A percentile compares a stretch with the other conserved stretches of the same genome.
Evolutionary conservation across 768 basidiomycete species (phyloP).

Genomic region (Mrakia hoshinonis): DNA sequence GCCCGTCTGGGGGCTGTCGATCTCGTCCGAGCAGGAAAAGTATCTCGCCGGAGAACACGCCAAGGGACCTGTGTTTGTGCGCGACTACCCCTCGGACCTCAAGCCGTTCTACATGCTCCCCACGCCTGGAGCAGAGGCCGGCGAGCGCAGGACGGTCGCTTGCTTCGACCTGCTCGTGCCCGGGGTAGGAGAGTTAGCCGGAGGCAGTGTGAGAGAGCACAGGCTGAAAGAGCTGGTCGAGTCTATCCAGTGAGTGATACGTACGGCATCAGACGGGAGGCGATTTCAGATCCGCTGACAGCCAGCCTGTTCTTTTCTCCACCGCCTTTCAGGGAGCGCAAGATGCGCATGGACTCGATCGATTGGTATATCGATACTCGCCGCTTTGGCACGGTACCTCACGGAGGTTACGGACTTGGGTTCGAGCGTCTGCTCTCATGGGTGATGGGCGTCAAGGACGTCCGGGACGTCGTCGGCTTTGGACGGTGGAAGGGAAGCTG

Average conservation of each 20-base stretch:
- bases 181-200: constrained; percentile 74
- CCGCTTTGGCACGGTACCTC: constrained; percentile 74
- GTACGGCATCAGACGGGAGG: no score
- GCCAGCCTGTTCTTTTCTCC: neutral
- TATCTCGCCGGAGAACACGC: constrained; percentile 68
- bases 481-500: constrained; percentile 62
- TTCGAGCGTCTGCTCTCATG: constrained; percentile 84
- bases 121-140: constrained; percentile 24
- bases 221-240: constrained; percentile 40
- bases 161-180: constrained; percentile 95
- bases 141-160: constrained; percentile 54
- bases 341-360: constrained; percentile 43
- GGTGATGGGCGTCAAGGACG: constrained; percentile 77
- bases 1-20: constrained; percentile 58
- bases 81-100: constrained; percentile 67
- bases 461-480: constrained; percentile 87
- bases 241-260: constrained; percentile 45
- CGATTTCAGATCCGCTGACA: neutral
- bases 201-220: constrained; percentile 69
- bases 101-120: constrained; percentile 93
- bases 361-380: constrained; percentile 70
- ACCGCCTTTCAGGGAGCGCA: constrained; percentile 17
- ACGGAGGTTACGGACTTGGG: constrained; percentile 93
- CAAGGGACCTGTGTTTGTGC: constrained; percentile 77
- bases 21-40: constrained; percentile 87